These are phyloP conservation scores for Rhodamnia rubescens DNA, from an alignment of 345 rosid species.

Conservation along the genomic window DNA sequence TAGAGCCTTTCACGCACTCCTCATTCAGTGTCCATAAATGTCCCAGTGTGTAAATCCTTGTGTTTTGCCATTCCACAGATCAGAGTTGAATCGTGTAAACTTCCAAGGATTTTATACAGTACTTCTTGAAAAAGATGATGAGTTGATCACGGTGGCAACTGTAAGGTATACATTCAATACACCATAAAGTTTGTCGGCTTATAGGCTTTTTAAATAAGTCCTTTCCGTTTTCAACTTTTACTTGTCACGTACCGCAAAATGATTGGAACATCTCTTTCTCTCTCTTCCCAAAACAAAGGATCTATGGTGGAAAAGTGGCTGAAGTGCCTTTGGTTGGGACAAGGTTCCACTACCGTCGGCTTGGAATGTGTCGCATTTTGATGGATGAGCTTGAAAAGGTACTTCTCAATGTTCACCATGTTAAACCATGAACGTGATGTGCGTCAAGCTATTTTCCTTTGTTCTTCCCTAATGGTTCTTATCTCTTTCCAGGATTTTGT, in stretches of 20 bases:
- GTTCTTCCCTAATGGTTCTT: background rate
- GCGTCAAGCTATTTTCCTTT: background rate
- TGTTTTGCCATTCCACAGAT: constrained; percentile 26
- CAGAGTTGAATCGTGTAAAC: constrained; percentile 52
- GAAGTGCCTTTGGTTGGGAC: constrained; percentile 74
- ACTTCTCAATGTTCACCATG: background rate
- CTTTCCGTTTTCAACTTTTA: background rate
- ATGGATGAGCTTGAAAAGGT: constrained; percentile 51
- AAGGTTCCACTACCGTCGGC: constrained; percentile 25
- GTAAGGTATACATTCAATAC: constrained; percentile 36
- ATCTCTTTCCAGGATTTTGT: background rate
- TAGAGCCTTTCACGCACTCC: background rate
- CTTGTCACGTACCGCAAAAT: background rate
- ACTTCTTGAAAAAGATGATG: constrained; percentile 62
- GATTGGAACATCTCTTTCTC: background rate
- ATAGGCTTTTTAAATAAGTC: background rate
- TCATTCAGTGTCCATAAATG: background rate
- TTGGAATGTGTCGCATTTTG: constrained; percentile 53
- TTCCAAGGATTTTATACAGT: constrained; percentile 72
- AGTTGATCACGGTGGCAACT: constrained; percentile 50
- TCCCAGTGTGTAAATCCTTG: background rate
- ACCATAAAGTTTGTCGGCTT: background rate
- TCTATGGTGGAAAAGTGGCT: constrained; percentile 45
- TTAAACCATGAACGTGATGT: background rate
- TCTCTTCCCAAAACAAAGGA: constrained; percentile 20